Percentiles rank a stretch among this genome's conserved stretches.
Conservation (phyloP, 2,329 filamentous ascomycete species). For the Xylaria sp. region DNA sequence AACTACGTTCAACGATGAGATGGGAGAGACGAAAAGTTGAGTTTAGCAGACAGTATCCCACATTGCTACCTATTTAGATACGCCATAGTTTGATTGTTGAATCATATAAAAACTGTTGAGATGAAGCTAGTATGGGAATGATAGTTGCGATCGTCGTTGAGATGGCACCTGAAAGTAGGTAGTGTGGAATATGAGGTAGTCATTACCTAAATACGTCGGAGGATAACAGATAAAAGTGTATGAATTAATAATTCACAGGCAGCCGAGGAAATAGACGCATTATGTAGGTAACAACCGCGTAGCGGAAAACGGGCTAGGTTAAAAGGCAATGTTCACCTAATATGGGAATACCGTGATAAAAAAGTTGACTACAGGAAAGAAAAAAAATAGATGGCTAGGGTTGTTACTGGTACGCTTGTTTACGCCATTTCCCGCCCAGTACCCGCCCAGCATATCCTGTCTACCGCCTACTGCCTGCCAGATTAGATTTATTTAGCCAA, state of each 20-base stretch:
- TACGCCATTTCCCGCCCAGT: constrained; percentile 28
- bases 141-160: too few relatives aligned
- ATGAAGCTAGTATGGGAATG: background rate
- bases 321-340: background rate
- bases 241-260: background rate
- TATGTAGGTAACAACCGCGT: background rate
- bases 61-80: too few relatives aligned
- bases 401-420: constrained; percentile 20
- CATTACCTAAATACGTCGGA: background rate
- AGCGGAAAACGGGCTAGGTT: background rate
- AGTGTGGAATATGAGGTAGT: too few relatives aligned
- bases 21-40: background rate
- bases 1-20: background rate
- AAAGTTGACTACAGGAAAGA: background rate
- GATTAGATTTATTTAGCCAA: constrained; percentile 39
- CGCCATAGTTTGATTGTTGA: too few relatives aligned
- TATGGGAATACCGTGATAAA: background rate
- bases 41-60: background rate
- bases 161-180: too few relatives aligned
- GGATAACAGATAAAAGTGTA: background rate
- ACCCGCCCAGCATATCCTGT: constrained; percentile 14
- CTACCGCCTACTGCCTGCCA: constrained; percentile 23
- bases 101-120: background rate
- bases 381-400: background rate
- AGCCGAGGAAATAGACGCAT: background rate